These are phyloP conservation scores for Wickerhamiella domercqiae DNA, from an alignment of 805 yeast genomes.

Conservation along the genomic window DNA sequence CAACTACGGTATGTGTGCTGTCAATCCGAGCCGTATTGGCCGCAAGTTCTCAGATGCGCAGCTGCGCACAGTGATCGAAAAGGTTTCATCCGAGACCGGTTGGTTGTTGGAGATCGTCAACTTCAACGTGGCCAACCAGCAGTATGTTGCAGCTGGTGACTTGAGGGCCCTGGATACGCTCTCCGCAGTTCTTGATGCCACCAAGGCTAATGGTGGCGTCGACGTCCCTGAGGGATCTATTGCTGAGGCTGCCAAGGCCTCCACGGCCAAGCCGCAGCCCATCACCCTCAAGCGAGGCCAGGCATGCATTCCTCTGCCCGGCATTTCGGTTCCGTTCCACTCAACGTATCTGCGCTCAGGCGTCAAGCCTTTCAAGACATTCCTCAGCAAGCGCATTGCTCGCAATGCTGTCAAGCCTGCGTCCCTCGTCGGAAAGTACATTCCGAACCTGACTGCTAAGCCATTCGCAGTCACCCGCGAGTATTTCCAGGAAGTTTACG, in stretches of 20 bases:
- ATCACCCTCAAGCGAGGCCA: constrained; percentile 94
- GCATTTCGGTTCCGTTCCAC: constrained; percentile 99
- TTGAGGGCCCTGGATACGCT: constrained; percentile 86
- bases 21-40: constrained; percentile 87
- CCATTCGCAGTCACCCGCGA: constrained; percentile 94
- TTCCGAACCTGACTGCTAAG: constrained; percentile 96
- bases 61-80: constrained; percentile 82
- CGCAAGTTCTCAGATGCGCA: constrained; percentile 86
- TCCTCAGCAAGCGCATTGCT: constrained; percentile 89
- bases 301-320: constrained; percentile 95
- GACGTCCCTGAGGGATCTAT: constrained; percentile 83
- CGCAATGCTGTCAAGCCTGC: constrained; percentile 91
- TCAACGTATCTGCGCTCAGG: constrained; percentile 96
- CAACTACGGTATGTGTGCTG: constrained; percentile 98
- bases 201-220: constrained; percentile 78
- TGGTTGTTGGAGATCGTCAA: constrained; percentile 98
- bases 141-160: constrained; percentile 98
- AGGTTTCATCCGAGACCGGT: constrained; percentile 64
- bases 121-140: constrained; percentile 95
- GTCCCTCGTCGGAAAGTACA: constrained; percentile 83
- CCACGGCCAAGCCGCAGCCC: constrained; percentile 86
- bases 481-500: constrained; percentile 91
- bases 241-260: constrained; percentile 66
- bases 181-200: constrained; percentile 81
- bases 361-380: constrained; percentile 97